A percentile compares a stretch with the other conserved stretches of the same genome.
phyloP scores from a whole-genome alignment of 306 rosid species.

The Quercus glauca region DNA sequence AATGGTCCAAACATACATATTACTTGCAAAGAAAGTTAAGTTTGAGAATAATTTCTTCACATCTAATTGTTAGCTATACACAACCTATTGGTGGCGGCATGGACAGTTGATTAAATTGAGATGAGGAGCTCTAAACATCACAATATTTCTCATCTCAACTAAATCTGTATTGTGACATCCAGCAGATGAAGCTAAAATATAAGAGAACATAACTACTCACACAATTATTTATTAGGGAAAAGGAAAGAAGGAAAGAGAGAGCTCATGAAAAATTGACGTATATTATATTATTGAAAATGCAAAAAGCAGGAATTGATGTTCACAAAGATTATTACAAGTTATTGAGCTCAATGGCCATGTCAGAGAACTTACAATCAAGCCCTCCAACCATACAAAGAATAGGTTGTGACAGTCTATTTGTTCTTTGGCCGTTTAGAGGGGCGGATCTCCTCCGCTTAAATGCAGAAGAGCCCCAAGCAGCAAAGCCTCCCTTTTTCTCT shows the following conservation, averaged over 20 bases:
- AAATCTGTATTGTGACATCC: too few species aligned
- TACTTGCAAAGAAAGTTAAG: not conserved
- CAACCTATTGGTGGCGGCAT: not conserved
- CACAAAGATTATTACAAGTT: slow-evolving; percentile 2
- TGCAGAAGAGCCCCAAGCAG: slow-evolving; percentile 8
- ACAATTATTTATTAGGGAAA: not conserved
- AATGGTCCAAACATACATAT: not conserved
- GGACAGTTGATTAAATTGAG: too few species aligned
- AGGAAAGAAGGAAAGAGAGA: not conserved
- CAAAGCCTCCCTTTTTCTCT: slow-evolving; percentile 5
- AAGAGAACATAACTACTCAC: not conserved
- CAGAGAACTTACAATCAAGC: slow-evolving; percentile 30
- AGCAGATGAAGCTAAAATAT: too few species aligned
- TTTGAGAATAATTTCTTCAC: not conserved
- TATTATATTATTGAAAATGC: slow-evolving; percentile 3
- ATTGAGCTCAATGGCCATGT: slow-evolving; percentile 20
- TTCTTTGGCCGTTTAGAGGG: slow-evolving; percentile 6
- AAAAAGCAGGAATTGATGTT: slow-evolving; percentile 19
- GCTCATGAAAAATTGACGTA: not conserved
- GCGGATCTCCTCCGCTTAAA: slow-evolving; percentile 12
- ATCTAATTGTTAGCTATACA: not conserved
- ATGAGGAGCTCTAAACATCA: not conserved
- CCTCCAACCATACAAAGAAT: slow-evolving; percentile 44
- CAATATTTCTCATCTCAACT: not conserved
- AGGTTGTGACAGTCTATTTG: slow-evolving; percentile 21